phyloP scores from a whole-genome alignment of 2,329 filamentous ascomycete genomes.

The Colletotrichum sp. region DNA sequence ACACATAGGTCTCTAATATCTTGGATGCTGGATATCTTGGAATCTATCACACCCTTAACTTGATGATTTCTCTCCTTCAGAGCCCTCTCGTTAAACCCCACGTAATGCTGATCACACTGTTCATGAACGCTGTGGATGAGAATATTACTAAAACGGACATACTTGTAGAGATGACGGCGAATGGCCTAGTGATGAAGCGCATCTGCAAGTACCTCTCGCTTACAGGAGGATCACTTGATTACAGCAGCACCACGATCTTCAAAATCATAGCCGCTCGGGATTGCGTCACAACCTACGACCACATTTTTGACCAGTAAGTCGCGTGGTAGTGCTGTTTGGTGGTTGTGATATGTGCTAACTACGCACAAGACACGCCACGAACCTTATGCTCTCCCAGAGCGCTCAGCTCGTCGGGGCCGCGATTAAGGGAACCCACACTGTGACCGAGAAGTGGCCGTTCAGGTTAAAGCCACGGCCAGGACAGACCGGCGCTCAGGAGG shows the following conservation, averaged over 20 bases:
- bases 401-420: constrained; percentile 1
- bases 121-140: too few species aligned
- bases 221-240: neutral
- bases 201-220: neutral
- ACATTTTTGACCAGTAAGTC: constrained; percentile 18
- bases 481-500: constrained; percentile 28
- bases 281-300: neutral
- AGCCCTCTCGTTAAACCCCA: too few species aligned
- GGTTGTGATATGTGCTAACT: neutral
- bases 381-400: neutral
- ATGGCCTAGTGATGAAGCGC: neutral
- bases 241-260: neutral
- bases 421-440: constrained; percentile 32
- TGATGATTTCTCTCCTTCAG: too few species aligned
- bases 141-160: too few species aligned
- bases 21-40: constrained; percentile 37
- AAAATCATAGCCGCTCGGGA: neutral
- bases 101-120: too few species aligned
- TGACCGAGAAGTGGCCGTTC: constrained; percentile 37
- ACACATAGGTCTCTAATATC: constrained; percentile 40
- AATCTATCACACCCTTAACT: neutral
- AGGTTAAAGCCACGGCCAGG: constrained; percentile 27
- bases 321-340: neutral
- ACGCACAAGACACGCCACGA: constrained; percentile 9
- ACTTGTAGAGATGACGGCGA: too few species aligned